These are phyloP conservation scores for Serendipita sp. DNA, from an alignment of 768 basidiomycete genomes.

Conservation along the genomic window DNA sequence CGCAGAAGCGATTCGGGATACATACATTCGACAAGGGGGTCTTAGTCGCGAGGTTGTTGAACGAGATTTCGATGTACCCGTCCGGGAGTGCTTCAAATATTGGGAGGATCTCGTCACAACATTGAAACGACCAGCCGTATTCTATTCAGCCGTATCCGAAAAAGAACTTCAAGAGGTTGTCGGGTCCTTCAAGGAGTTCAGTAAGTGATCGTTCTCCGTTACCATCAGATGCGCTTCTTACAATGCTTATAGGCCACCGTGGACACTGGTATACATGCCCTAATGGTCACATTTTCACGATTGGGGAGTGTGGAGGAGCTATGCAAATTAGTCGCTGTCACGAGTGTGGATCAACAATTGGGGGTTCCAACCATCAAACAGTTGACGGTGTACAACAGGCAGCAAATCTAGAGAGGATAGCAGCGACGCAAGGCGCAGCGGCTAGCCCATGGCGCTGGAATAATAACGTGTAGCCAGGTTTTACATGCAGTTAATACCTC, in stretches of 20 bases:
- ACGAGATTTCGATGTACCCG: not conserved
- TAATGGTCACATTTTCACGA: slow-evolving; percentile 49
- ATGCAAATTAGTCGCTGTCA: slow-evolving; percentile 32
- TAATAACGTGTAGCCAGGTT: not conserved
- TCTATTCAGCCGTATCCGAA: slow-evolving; percentile 36
- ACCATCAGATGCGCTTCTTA: not conserved
- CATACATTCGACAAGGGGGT: not conserved
- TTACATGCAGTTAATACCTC: too few relatives aligned
- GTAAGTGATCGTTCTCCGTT: not conserved
- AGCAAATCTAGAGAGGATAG: slow-evolving; percentile 32
- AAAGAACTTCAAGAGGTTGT: slow-evolving; percentile 38
- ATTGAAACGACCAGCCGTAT: slow-evolving; percentile 9
- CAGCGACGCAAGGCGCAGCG: slow-evolving; percentile 18
- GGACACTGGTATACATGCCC: slow-evolving; percentile 21
- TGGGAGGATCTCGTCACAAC: not conserved
- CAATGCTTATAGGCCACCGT: slow-evolving; percentile 13
- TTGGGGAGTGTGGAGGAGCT: slow-evolving; percentile 48
- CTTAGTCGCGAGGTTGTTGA: not conserved
- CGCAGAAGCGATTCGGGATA: not conserved
- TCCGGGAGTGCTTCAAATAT: not conserved
- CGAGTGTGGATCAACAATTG: slow-evolving; percentile 40
- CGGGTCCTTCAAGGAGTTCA: not conserved
- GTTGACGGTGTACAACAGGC: slow-evolving; percentile 28
- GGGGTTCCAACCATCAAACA: slow-evolving; percentile 30
- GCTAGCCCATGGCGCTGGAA: slow-evolving; percentile 20